phyloP scores from a whole-genome alignment of 1,284 basidiomycete genomes.

The Apiotrichum veenhuisii region DNA sequence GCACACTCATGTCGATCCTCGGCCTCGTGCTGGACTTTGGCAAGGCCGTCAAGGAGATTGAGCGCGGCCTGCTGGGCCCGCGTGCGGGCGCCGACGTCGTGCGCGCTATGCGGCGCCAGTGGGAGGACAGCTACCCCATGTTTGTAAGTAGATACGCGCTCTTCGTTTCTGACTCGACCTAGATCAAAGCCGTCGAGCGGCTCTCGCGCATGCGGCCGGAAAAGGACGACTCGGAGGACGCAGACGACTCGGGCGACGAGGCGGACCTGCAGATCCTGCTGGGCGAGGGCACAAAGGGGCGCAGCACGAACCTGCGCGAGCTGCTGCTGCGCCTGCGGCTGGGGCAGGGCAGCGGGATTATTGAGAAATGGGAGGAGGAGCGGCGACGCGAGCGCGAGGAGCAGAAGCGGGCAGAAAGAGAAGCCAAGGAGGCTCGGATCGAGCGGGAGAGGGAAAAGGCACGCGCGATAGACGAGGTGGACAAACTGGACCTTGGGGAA shows the following conservation, averaged over 20 bases:
- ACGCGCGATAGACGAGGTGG: too few species aligned
- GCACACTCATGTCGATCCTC: constrained; percentile 63
- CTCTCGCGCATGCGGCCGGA: neutral
- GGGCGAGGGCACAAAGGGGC: neutral
- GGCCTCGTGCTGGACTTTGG: constrained; percentile 68
- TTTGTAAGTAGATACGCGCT: neutral
- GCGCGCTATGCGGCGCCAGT: neutral
- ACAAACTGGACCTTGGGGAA: neutral
- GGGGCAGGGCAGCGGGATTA: neutral
- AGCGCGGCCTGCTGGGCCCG: constrained; percentile 58
- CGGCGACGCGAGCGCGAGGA: neutral
- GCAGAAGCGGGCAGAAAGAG: neutral
- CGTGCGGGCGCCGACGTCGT: constrained; percentile 57
- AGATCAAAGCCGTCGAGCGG: constrained; percentile 1
- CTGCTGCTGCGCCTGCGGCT: neutral
- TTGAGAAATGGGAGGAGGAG: neutral
- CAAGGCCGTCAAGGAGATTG: constrained; percentile 62
- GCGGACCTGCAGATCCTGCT: constrained; percentile 1
- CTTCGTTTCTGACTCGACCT: neutral
- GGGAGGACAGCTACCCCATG: neutral
- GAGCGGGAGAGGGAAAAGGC: neutral
- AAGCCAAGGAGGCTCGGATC: neutral
- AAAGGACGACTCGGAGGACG: neutral
- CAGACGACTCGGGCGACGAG: constrained; percentile 1
- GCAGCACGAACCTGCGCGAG: neutral